Conservation (phyloP, 78 protist species). For the Dictyostelium discoideum region DNA sequence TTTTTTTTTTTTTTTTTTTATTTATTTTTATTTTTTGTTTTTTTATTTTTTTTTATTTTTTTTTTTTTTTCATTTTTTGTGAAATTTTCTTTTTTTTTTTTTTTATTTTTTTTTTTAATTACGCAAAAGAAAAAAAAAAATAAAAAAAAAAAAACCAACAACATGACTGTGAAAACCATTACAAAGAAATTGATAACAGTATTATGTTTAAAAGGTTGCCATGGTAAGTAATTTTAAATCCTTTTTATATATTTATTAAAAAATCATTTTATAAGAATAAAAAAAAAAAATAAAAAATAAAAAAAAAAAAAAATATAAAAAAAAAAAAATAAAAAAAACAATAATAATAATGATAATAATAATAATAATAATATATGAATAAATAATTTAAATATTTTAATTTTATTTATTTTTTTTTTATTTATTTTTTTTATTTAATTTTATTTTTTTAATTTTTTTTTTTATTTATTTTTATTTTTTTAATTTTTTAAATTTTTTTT, state of each 20-base stretch:
- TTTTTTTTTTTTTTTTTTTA: neutral
- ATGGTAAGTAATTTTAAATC: constrained; percentile 23
- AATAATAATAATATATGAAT: too few species aligned
- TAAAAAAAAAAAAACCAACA: neutral
- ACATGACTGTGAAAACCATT: neutral
- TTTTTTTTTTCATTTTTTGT: neutral
- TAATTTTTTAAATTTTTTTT: neutral
- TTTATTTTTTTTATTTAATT: neutral
- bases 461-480: neutral
- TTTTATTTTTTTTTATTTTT: neutral
- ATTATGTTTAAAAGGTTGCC: constrained; percentile 74
- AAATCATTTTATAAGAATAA: neutral
- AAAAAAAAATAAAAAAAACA: too few species aligned
- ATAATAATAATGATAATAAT: neutral
- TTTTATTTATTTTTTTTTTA: too few species aligned
- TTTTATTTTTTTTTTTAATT: neutral
- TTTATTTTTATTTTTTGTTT: too few species aligned
- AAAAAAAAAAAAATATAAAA: too few species aligned
- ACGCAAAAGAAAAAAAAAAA: neutral
- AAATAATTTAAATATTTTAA: too few species aligned
- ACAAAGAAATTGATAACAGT: constrained; percentile 35
- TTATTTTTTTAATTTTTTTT: neutral
- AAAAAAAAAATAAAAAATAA: too few species aligned
- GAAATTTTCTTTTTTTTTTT: neutral
- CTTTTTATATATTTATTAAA: too few species aligned